Evolutionary conservation across 179 eudicot genomes (phyloP), one percentile per base, ranked within the genome.

Genomic region (Carnegiea gigantea): DNA sequence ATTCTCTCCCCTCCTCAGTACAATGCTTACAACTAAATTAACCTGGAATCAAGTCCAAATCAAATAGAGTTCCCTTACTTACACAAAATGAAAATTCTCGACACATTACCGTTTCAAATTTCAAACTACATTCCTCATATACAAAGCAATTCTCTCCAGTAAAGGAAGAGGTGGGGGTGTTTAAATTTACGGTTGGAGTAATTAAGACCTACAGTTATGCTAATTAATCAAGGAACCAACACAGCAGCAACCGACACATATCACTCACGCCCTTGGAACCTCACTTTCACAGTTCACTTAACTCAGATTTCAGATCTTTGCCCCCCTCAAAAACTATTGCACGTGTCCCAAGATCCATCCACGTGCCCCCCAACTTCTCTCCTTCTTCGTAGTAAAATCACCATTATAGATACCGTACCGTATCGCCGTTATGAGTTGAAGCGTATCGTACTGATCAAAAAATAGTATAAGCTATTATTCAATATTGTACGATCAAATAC

Each of bases 161-260:
- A 62, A 24, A 62, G 26, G 5, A 23, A 62, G 68, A 62, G 26
- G 30, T n/a, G 68, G 68, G 36, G 68, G 26, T 24, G 13, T n/a
- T 62, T 62, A 62, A 23, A 62, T 24, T 15, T 57, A 62, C 28
- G 9, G 68, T 1, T 21, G 68, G 72, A 67, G 40, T 67, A 67
- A 67, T 67, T 26, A 30, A 28, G 40, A 26, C 3, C 18, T 1
- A 30, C 9, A 11, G 8, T 21, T 13, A 67, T 14, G 38, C 20
- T 28, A 67, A 67, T 67, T 67, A 67, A 67, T 67, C 40, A 67
- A 67, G 72, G 72, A 67, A 67, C 26, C 72, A 26, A 67, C 72
- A 26, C 23, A 21, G 72, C 28, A 11, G 40, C 72, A 67, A 0
- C 72, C 23, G 6, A 26, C 38, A 67, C 38, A 67, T 38, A 67